Percentiles rank a stretch among this genome's conserved stretches.
phyloP scores from a whole-genome alignment of 768 basidiomycete species.

The Fomitopsis serialis region DNA sequence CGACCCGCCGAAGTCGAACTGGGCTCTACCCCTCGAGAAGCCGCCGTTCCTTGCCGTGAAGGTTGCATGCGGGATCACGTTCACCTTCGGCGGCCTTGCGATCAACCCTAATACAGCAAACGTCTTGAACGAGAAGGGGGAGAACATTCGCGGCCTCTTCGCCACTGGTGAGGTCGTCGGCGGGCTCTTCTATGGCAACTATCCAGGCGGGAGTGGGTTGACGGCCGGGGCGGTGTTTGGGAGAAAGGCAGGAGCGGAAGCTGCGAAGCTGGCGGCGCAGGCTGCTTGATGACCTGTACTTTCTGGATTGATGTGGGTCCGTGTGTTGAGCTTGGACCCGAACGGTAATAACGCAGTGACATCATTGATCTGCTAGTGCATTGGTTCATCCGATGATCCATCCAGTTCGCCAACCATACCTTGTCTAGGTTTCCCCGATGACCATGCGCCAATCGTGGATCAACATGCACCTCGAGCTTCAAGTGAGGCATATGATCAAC shows the following conservation, averaged over 20 bases:
- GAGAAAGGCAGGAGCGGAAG: slow-evolving; percentile 45
- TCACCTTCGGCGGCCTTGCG: slow-evolving; percentile 65
- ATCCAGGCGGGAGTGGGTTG: slow-evolving; percentile 65
- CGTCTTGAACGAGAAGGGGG: slow-evolving; percentile 39
- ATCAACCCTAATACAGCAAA: slow-evolving; percentile 50
- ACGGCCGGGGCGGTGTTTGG: slow-evolving; percentile 66
- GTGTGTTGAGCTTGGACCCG: no score
- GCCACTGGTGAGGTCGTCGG: slow-evolving; percentile 70
- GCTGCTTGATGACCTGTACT: not conserved
- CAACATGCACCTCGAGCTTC: no score
- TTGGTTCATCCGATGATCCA: not conserved
- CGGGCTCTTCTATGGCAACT: slow-evolving; percentile 57
- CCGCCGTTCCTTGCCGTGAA: slow-evolving; percentile 61
- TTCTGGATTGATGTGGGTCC: not conserved
- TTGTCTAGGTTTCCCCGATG: no score
- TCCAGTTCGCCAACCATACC: no score
- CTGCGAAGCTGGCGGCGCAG: slow-evolving; percentile 24
- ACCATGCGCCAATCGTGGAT: no score
- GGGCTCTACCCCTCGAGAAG: slow-evolving; percentile 53
- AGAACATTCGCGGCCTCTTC: slow-evolving; percentile 48
- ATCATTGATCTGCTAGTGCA: no score
- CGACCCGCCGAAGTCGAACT: slow-evolving; percentile 55
- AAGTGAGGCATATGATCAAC: no score
- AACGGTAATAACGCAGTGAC: no score
- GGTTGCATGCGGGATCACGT: slow-evolving; percentile 65